Base-by-base conservation (phyloP, 306 rosid species). In the Phaseolus lunatus region DNA sequence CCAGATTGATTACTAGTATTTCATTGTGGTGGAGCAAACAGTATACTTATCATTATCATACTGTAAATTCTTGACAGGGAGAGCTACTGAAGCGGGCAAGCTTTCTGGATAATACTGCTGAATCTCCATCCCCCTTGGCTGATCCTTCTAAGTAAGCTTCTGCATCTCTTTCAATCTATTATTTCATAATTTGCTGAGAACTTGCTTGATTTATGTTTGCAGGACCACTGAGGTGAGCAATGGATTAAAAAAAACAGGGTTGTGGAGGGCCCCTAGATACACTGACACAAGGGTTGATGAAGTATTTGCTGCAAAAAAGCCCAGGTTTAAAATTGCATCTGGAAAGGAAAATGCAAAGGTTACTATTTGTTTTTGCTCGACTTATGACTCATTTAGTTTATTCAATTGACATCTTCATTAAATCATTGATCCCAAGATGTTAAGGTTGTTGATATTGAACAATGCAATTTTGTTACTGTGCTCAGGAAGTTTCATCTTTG, bases 261-360 rank as follows among this genome's bases (percentile, higher is more conserved):
- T 67, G 71, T 81, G 80, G 26, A 85, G 70, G 86, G 67, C 66
- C n/a, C 96, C 92, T 16, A 80, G 87, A 84, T 88, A 88, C 71
- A 80, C 78, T 29, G 91, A 87, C 39, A 89, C 90, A 7, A 90
- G 90, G 0, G 87, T 94, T 80, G 90, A 90, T 84, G 97, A 88
- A 80, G 86, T 92, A 61, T 94, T 87, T 85, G 82, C 93, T 76
- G 88, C 82, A 31, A 83, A 83, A 57, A 86, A 86, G 82, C 58
- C 87, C 31, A 83, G 87, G 79, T 86, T 83, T 80, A 80, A 75
- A 78, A 24, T 41, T 68, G 29, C 73, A 27, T 56, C 82, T 73
- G 89, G 92, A 68, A 91, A 95, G 89, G 97, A 91, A 82, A 91
- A 87, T 85, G 63, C 83, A 5, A 91, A 91, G 99, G 98, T 94